These are phyloP conservation scores for Kodamaea neixiangensis DNA, from an alignment of 805 yeast genomes.

Conservation along the genomic window DNA sequence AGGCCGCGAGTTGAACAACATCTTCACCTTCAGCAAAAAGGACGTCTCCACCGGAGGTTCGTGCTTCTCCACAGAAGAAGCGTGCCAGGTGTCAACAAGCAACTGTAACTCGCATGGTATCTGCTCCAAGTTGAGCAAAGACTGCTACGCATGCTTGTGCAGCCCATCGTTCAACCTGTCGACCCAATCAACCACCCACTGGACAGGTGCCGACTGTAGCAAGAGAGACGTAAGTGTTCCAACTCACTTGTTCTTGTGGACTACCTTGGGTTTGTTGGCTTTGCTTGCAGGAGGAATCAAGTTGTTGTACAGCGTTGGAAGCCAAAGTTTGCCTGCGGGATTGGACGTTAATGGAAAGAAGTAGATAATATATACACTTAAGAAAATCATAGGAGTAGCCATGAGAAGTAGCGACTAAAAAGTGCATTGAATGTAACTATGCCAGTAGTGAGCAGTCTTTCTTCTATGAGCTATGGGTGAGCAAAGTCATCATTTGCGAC, in stretches of 20 bases:
- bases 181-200: constrained; percentile 47
- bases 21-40: constrained; percentile 12
- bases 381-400: too few relatives aligned
- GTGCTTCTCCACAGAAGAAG: constrained; percentile 47
- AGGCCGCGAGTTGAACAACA: constrained; percentile 18
- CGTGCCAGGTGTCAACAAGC: constrained; percentile 48
- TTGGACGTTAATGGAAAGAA: constrained; percentile 57
- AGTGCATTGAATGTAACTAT: too few relatives aligned
- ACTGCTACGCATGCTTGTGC: constrained; percentile 56
- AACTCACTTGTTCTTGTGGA: constrained; percentile 72
- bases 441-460: too few relatives aligned
- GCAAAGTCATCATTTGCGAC: too few relatives aligned
- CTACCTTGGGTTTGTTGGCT: constrained; percentile 48
- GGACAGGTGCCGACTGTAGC: constrained; percentile 63
- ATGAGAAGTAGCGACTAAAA: too few relatives aligned
- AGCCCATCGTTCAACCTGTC: constrained; percentile 43
- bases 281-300: constrained; percentile 54
- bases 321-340: constrained; percentile 68
- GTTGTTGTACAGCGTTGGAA: constrained; percentile 55
- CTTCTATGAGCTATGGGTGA: too few relatives aligned
- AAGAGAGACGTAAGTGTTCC: constrained; percentile 68
- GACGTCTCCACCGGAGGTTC: constrained; percentile 13
- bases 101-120: constrained; percentile 57
- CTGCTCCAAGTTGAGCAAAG: constrained; percentile 40
- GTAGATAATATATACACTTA: constrained; percentile 28